Percentiles rank a stretch among this genome's conserved stretches.
phyloP scores from a whole-genome alignment of 345 rosid genomes.

The Boechera divaricarpa region DNA sequence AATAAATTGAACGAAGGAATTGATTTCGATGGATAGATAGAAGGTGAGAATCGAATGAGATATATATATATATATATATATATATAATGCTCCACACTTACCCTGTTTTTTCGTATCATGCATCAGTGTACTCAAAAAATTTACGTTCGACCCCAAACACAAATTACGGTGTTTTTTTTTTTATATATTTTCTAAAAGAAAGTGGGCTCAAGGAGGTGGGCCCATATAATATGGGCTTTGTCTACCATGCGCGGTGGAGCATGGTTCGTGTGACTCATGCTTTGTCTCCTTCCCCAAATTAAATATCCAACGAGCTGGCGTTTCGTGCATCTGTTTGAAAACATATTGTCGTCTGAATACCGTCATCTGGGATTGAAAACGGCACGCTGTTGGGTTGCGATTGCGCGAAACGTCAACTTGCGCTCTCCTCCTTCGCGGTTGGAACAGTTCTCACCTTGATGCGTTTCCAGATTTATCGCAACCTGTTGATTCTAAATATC shows the following conservation, averaged over 20 bases:
- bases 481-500: not conserved
- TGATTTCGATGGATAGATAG: conserved; percentile 8
- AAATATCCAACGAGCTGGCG: conserved; percentile 21
- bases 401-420: conserved; percentile 16
- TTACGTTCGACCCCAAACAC: conserved; percentile 3
- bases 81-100: not conserved
- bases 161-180: not conserved
- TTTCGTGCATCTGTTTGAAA: conserved; percentile 20
- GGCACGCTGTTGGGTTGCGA: not conserved
- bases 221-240: conserved; percentile 39
- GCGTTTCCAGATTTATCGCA: not conserved
- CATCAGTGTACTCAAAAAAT: not conserved
- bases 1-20: conserved; percentile 22
- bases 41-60: conserved; percentile 23
- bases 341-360: conserved; percentile 13
- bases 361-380: not conserved
- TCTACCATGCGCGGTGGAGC: conserved; percentile 43
- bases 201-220: conserved; percentile 38
- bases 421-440: not conserved
- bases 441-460: no score
- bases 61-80: conserved; percentile 17
- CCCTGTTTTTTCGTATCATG: not conserved
- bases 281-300: conserved; percentile 15
- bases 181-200: not conserved
- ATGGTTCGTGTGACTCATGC: conserved; percentile 37